Conservation (phyloP, 208 protist genomes). For the Herpetomonas muscarum region DNA sequence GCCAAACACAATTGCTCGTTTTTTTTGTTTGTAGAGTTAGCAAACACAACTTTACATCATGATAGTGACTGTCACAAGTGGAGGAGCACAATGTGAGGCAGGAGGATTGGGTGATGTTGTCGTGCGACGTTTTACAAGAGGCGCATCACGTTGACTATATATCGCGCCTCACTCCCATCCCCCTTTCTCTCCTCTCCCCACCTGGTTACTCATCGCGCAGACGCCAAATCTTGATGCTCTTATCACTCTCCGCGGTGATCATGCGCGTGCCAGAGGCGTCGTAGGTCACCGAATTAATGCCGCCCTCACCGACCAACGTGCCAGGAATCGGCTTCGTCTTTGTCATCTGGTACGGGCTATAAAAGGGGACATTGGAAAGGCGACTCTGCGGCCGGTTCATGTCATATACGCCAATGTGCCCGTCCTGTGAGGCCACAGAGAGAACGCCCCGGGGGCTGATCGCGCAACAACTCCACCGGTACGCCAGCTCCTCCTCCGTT, state of each 20-base stretch:
- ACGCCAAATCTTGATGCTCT: slow-evolving; percentile 95
- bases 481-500: slow-evolving; percentile 43
- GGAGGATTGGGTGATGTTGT: too few species aligned
- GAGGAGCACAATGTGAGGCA: too few species aligned
- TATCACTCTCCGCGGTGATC: slow-evolving; percentile 98
- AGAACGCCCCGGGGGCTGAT: slow-evolving; percentile 91
- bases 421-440: slow-evolving; percentile 92
- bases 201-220: slow-evolving; percentile 31
- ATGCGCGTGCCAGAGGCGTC: slow-evolving; percentile 97
- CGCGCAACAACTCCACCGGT: slow-evolving; percentile 83
- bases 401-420: slow-evolving; percentile 96
- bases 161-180: background rate
- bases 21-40: too few species aligned
- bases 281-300: slow-evolving; percentile 90
- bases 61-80: too few species aligned
- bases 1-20: too few species aligned
- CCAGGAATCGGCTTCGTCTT: slow-evolving; percentile 79
- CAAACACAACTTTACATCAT: too few species aligned
- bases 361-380: slow-evolving; percentile 4
- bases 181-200: background rate
- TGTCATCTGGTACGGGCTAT: slow-evolving; percentile 76
- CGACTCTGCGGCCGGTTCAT: slow-evolving; percentile 89
- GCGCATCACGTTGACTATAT: too few species aligned
- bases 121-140: too few species aligned
- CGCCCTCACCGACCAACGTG: slow-evolving; percentile 84